Percentiles rank a stretch among this genome's conserved stretches.
These are phyloP conservation scores for Psilocybe mexicana DNA, from an alignment of 1,284 basidiomycete species.

Conservation along the genomic window DNA sequence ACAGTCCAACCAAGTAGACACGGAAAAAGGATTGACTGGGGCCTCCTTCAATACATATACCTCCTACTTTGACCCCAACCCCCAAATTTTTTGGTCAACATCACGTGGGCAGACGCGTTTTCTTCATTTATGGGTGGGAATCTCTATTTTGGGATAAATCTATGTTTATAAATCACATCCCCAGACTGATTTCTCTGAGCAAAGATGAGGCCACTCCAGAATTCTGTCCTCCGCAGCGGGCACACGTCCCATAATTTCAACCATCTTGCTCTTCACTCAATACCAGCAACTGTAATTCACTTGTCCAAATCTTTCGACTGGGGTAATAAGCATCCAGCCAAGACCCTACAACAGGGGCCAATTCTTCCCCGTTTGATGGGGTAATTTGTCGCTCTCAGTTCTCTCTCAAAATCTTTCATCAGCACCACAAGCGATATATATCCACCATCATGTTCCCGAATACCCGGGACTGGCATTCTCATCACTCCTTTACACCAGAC, in stretches of 20 bases:
- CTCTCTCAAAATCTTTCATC: neutral
- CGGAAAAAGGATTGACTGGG: conserved; percentile 18
- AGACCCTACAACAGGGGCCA: too few species aligned
- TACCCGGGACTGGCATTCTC: neutral
- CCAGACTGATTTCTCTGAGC: neutral
- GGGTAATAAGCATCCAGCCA: too few species aligned
- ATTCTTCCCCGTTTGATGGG: neutral
- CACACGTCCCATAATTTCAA: too few species aligned
- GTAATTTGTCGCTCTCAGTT: neutral
- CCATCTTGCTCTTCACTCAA: too few species aligned
- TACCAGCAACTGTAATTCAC: too few species aligned
- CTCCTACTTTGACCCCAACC: conserved; percentile 37
- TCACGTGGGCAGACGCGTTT: conserved; percentile 32
- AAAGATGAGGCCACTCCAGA: too few species aligned
- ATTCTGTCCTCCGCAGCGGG: too few species aligned
- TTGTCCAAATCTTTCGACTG: too few species aligned
- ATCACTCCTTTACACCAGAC: neutral
- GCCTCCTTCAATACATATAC: conserved; percentile 27
- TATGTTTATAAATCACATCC: conserved; percentile 1
- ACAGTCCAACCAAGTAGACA: conserved; percentile 25
- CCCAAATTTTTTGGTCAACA: conserved; percentile 37
- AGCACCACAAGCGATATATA: neutral
- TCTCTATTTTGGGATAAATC: conserved; percentile 5
- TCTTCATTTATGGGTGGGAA: conserved; percentile 5
- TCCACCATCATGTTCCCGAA: neutral